phyloP scores from a whole-genome alignment of 2,329 filamentous ascomycete genomes.

The Lasiodiplodia hormozganensis region DNA sequence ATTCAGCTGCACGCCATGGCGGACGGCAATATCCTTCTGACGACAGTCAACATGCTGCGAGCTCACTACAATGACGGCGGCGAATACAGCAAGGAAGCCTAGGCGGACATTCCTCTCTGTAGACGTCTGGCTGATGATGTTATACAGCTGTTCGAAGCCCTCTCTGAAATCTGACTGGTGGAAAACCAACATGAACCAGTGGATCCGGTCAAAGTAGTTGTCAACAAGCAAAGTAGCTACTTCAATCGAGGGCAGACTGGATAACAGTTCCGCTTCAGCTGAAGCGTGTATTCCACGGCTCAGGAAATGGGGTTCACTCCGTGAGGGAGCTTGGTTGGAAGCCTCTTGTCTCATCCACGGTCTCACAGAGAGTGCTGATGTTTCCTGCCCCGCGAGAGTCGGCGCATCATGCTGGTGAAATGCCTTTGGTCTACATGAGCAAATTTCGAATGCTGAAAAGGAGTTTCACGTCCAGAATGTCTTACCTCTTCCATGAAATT shows the following conservation, averaged over 20 bases:
- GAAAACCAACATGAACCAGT: conserved; percentile 10
- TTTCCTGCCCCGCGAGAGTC: background rate
- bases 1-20: background rate
- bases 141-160: background rate
- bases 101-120: background rate
- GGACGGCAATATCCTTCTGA: background rate
- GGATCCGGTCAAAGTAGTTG: conserved; percentile 7
- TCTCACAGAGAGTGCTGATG: background rate
- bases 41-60: background rate
- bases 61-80: background rate
- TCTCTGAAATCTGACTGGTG: background rate
- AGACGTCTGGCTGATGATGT: background rate
- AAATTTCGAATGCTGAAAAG: accelerated
- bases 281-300: background rate
- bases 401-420: conserved; percentile 2
- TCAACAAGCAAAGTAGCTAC: background rate
- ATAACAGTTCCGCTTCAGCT: background rate
- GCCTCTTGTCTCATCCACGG: background rate
- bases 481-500: background rate
- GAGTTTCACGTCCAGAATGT: background rate
- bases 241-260: background rate
- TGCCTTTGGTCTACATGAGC: background rate
- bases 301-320: background rate
- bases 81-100: background rate
- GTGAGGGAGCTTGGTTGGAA: background rate